Evolutionary conservation across 345 rosid species (phyloP).

Genomic region (Noccaea caerulescens): DNA sequence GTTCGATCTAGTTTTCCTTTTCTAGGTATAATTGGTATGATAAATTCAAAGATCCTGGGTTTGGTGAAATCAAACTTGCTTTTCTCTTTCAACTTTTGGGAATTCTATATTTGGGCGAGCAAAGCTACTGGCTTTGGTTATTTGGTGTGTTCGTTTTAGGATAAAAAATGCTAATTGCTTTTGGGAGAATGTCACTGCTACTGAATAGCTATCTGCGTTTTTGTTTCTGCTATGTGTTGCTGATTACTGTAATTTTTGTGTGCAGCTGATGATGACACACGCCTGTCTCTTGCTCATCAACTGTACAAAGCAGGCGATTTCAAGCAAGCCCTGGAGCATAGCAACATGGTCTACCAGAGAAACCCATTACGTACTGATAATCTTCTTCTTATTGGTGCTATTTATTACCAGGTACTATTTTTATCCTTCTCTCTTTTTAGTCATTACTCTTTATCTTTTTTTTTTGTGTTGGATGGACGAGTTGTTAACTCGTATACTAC

Average conservation of each 20-base stretch:
- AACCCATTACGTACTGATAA: constrained; percentile 85
- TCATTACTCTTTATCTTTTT: neutral
- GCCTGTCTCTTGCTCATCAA: constrained; percentile 78
- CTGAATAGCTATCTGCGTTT: neutral
- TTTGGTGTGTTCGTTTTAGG: constrained; percentile 30
- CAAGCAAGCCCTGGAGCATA: constrained; percentile 82
- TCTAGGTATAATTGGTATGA: constrained; percentile 28
- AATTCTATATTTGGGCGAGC: constrained; percentile 35
- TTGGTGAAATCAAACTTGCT: constrained; percentile 40
- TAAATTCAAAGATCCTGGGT: constrained; percentile 29
- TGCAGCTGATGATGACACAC: constrained; percentile 78
- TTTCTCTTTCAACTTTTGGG: constrained; percentile 13
- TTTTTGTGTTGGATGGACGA: neutral
- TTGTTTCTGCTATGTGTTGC: constrained; percentile 28
- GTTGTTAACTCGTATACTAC: constrained; percentile 16
- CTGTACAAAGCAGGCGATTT: constrained; percentile 80
- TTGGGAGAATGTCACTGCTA: neutral
- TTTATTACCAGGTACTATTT: constrained; percentile 78
- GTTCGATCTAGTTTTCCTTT: constrained; percentile 27
- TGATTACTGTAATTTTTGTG: neutral
- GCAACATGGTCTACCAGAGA: constrained; percentile 76
- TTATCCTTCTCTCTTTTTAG: neutral
- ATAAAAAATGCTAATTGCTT: constrained; percentile 9
- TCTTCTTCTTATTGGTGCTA: constrained; percentile 95
- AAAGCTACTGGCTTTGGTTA: constrained; percentile 14